Percentiles rank a stretch among this genome's conserved stretches.
Conservation (phyloP, 352 stramenopile genomes). For the Globisporangium barbulae region DNA sequence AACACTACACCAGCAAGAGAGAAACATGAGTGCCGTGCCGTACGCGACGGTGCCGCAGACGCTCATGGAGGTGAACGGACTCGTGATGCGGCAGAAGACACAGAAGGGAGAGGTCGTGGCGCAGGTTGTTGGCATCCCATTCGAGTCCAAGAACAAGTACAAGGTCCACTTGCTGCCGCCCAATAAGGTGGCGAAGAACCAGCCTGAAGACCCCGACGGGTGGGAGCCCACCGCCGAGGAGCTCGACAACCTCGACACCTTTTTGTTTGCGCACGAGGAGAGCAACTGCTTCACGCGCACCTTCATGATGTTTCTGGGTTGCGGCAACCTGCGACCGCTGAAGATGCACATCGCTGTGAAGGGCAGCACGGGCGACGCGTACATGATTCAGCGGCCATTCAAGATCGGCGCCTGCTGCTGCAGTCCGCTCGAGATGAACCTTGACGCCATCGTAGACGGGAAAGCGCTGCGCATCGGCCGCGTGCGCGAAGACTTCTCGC, state of each 20-base stretch:
- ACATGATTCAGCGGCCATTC: conserved; percentile 41
- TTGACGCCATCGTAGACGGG: conserved; percentile 24
- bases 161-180: conserved; percentile 35
- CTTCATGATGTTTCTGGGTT: conserved; percentile 35
- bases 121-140: conserved; percentile 49
- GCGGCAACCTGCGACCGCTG: conserved; percentile 35
- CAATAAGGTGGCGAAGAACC: conserved; percentile 52
- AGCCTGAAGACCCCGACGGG: conserved; percentile 35
- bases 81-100: conserved; percentile 55
- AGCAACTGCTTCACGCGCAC: conserved; percentile 32
- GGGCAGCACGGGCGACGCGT: conserved; percentile 41
- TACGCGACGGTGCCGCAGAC: conserved; percentile 28
- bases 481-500: conserved; percentile 52
- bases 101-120: conserved; percentile 44
- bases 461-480: conserved; percentile 32
- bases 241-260: conserved; percentile 43
- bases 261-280: conserved; percentile 45
- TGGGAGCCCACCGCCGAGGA: conserved; percentile 44
- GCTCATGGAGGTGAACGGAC: conserved; percentile 30
- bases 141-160: conserved; percentile 65
- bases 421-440: conserved; percentile 42
- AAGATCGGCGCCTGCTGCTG: conserved; percentile 32
- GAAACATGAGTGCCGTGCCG: conserved; percentile 7
- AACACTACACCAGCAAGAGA: no score
- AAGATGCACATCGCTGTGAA: conserved; percentile 42